Evolutionary conservation across 2,329 filamentous ascomycete species (phyloP).

Genomic region (Neopestalotiopsis clavispora): DNA sequence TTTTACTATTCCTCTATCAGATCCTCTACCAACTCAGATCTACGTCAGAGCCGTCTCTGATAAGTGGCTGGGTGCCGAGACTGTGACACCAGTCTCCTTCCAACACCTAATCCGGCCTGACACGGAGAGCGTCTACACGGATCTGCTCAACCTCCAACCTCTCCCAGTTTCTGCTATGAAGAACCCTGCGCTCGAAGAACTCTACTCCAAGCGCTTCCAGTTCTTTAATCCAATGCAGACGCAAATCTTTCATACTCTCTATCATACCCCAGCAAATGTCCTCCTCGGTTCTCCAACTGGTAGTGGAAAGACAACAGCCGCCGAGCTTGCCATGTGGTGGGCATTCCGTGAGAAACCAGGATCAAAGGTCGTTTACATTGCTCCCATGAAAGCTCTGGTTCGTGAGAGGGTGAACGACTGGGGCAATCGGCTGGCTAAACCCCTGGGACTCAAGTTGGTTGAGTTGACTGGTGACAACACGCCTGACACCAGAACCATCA

Average conservation of each 20-base stretch:
- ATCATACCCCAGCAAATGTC: constrained; percentile 90
- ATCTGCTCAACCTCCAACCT: constrained; percentile 89
- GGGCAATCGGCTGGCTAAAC: constrained; percentile 78
- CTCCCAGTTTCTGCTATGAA: constrained; percentile 86
- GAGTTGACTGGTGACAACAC: constrained; percentile 95
- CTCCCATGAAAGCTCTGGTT: constrained; percentile 98
- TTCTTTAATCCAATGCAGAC: constrained; percentile 99
- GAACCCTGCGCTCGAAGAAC: constrained; percentile 83
- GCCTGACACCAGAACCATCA: constrained; percentile 92
- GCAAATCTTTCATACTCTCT: constrained; percentile 95
- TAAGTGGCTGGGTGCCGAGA: constrained; percentile 95
- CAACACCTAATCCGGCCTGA: constrained; percentile 97
- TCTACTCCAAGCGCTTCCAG: constrained; percentile 88
- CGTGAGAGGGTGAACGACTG: constrained; percentile 96
- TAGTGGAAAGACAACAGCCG: constrained; percentile 96
- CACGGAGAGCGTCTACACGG: constrained; percentile 96
- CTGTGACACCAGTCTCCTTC: constrained; percentile 92
- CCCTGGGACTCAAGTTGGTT: constrained; percentile 87
- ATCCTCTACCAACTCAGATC: constrained; percentile 92
- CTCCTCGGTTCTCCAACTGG: constrained; percentile 94
- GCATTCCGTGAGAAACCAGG: constrained; percentile 93
- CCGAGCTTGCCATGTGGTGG: constrained; percentile 99
- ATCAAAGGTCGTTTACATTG: constrained; percentile 98
- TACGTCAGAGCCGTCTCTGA: constrained; percentile 95
- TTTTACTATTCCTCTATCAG: constrained; percentile 94